Evolutionary conservation across 2,329 filamentous ascomycete species (phyloP), one percentile per base, ranked within the genome.

Genomic region (Xylariaceae sp.): DNA sequence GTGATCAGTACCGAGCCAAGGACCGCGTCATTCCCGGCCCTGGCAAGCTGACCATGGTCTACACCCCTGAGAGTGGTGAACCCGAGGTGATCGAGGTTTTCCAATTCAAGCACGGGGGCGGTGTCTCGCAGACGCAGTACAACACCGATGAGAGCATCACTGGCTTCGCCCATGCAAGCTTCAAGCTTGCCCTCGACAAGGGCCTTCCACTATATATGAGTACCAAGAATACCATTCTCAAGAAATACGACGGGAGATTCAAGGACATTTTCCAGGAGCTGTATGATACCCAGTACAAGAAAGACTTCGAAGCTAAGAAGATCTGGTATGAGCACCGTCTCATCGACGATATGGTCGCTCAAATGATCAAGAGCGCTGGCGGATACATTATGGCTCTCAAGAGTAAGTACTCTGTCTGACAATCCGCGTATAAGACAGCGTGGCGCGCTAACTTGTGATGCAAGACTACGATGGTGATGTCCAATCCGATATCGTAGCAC

Each of bases 311-410:
- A 71, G 86, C 86, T 68, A 89, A 91, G 80, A 83, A 83, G 60
- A 95, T 97, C 77, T 97, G 94, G 94, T 97, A 99, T 72, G 94
- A 99, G 85, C 94, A 99, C 79, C 88, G 94, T 68, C 81, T 99
- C 64, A 97, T 99, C 70, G 94, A 99, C 76, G 94, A 99, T 77
- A 97, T 99, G 94, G 94, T 99, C 61, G 94, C 94, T 47, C 94
- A 99, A 82, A 99, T 99, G 94, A 88, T 99, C 81, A 99, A 99
- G 88, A 94, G 88, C 76, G 84, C 87, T 67, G 94, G 94, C 65
- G 94, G 94, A 60, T 96, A 94, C 76, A 84, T 97, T 71, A 96
- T 97, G 81, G 94, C 94, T 59, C 84, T 97, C 73, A 99, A 99
- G 87, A 97, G 90, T 95, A 71, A 74, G 85, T 79, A 5, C 2